Base-by-base conservation (phyloP, 2,329 filamentous ascomycete species). In the Trichoderma oligosporum region DNA sequence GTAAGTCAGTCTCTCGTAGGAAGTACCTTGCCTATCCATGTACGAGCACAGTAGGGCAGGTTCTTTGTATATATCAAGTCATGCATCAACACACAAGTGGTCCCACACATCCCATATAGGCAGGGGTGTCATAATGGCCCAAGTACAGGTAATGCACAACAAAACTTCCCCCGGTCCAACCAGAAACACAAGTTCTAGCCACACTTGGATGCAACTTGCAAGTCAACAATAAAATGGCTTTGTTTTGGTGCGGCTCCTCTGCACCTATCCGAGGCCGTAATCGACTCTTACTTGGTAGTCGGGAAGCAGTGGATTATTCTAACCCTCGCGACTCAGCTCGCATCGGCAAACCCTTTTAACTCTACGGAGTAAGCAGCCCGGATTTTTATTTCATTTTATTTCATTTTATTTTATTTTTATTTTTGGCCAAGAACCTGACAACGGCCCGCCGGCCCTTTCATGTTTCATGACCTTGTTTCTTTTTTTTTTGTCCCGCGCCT, bases 391-490 rank as follows among this genome's bases (percentile, higher is more conserved):
- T 35, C 29, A 14, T 33, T 16, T 22, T 8, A 46, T 46, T 44
- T 35, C n/a, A 16, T 25, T n/a, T 27, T 4, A 14, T 38, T 51
- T 6, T 14, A 29, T 18, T 52, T 20, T 52, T 9, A 20, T 39
- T 33, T 52, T 36, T 29, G 41, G 22, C 12, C 25, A 27, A n/a
- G 39, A 45, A 16, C 22, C 16, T 27, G 51, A 12, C 16, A 35
- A 54, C 31, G 41, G 41, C 31, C 51, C 41, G 36, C 27, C 36
- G 44, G 27, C 57, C 54, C 56, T 52, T 41, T 36, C 42, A 49
- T 57, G 61, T 61, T 61, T 62, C 61, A 60, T 55, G 49, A 18
- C 58, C 47, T 57, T 45, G 56, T 25, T 53, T 27, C 22, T 56
- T 44, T 57, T 45, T 53, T 25, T 53, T 27, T 16, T 52, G 35